Conservation (phyloP, 805 yeast species). For the Diddensiella transvaalensis region DNA sequence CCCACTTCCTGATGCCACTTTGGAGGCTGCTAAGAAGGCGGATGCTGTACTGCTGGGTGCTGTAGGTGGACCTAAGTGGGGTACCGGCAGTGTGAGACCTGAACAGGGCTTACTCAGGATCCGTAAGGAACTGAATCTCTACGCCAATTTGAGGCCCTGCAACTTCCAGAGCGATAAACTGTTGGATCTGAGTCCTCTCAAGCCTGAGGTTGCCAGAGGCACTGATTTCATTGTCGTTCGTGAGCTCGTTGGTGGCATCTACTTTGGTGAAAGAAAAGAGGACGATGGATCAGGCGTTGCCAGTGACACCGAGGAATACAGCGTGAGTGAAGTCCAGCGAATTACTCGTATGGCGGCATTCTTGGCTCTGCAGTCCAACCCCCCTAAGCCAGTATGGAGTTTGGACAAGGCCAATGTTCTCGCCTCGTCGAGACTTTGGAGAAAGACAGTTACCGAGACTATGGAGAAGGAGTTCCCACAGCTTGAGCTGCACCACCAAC, state of each 20-base stretch:
- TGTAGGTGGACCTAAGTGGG: constrained; percentile 99
- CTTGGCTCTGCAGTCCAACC: constrained; percentile 86
- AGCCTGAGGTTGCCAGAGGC: constrained; percentile 79
- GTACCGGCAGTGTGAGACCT: constrained; percentile 93
- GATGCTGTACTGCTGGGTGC: constrained; percentile 98
- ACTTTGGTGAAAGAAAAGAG: constrained; percentile 93
- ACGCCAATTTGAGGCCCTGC: constrained; percentile 97
- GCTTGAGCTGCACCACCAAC: constrained; percentile 82
- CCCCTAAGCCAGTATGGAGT: constrained; percentile 95
- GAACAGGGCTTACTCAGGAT: constrained; percentile 94
- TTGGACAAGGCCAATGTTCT: constrained; percentile 96
- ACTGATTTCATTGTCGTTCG: constrained; percentile 91
- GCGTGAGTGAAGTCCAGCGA: constrained; percentile 89
- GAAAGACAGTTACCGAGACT: constrained; percentile 84
- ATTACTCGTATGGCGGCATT: constrained; percentile 98
- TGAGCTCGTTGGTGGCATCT: constrained; percentile 96
- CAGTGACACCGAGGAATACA: constrained; percentile 88
- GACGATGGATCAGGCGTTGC: constrained; percentile 86
- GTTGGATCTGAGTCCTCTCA: constrained; percentile 83
- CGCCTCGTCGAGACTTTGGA: constrained; percentile 95
- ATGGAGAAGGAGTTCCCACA: constrained; percentile 88
- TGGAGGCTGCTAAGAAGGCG: constrained; percentile 77
- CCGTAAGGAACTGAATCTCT: constrained; percentile 88
- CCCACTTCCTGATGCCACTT: constrained; percentile 82
- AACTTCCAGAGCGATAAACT: constrained; percentile 83